Evolutionary conservation across 2,329 filamentous ascomycete genomes (phyloP).

Genomic region (Aspergillus caelatus): DNA sequence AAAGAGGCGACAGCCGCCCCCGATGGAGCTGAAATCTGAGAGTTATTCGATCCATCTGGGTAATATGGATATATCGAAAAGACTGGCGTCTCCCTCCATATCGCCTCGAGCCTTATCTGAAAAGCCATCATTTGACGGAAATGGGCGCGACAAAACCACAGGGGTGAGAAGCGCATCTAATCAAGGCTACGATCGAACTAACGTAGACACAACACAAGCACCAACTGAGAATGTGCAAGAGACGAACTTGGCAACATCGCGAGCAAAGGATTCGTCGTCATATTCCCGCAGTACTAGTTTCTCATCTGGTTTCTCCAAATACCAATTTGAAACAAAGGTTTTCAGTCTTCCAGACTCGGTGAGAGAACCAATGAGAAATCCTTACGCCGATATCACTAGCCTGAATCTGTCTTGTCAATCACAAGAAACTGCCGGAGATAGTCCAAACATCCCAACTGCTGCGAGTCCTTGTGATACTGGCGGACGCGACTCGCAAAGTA

Average conservation of each 20-base stretch:
- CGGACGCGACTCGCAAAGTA: conserved; percentile 24
- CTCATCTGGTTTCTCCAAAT: conserved; percentile 13
- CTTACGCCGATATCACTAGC: neutral
- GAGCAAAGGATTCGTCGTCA: conserved; percentile 23
- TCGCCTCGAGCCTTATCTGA: conserved; percentile 24
- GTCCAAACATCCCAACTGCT: neutral
- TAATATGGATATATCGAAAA: conserved; percentile 33
- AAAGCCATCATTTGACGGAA: conserved; percentile 26
- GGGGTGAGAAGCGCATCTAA: conserved; percentile 14
- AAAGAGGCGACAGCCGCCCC: conserved; percentile 26
- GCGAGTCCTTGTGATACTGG: conserved; percentile 3
- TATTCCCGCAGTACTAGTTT: conserved; percentile 29
- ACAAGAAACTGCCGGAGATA: neutral
- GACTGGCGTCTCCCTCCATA: conserved; percentile 27
- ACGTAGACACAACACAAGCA: neutral
- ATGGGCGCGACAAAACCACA: conserved; percentile 17
- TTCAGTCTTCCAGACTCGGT: conserved; percentile 4
- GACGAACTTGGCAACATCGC: neutral
- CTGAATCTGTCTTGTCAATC: neutral
- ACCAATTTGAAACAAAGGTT: conserved; percentile 5
- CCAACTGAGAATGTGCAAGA: conserved; percentile 9
- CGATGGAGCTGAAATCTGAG: conserved; percentile 19
- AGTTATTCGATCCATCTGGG: conserved; percentile 28
- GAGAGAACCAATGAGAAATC: neutral
- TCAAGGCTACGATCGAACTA: conserved; percentile 4